Percentiles rank a stretch among this genome's conserved stretches.
These are phyloP conservation scores for Backusella morwellensis DNA, from an alignment of 192 early-diverging fungal species.

Conservation along the genomic window DNA sequence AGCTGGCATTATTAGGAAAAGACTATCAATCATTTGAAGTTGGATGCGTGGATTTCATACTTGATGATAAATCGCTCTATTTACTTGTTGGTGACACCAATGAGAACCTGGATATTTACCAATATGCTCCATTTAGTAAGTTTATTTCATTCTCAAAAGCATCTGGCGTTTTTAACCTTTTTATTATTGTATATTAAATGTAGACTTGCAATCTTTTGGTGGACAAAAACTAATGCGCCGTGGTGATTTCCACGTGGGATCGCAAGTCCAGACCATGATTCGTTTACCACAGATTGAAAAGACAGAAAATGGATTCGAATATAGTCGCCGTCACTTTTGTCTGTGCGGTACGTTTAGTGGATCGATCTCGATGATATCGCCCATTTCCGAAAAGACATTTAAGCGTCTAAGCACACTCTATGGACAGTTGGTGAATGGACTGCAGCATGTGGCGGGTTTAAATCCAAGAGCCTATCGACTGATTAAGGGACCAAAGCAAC, in stretches of 20 bases:
- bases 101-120: constrained; percentile 77
- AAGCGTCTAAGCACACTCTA: constrained; percentile 86
- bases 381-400: constrained; percentile 89
- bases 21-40: constrained; percentile 82
- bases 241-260: constrained; percentile 86
- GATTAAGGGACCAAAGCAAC: constrained; percentile 52
- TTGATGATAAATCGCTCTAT: constrained; percentile 68
- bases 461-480: constrained; percentile 85
- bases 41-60: constrained; percentile 70
- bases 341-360: constrained; percentile 69
- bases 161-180: background rate
- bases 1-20: constrained; percentile 83
- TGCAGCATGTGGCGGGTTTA: constrained; percentile 83
- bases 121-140: constrained; percentile 87
- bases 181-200: background rate
- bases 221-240: constrained; percentile 88
- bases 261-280: constrained; percentile 69
- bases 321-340: constrained; percentile 33
- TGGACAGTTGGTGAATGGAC: constrained; percentile 76
- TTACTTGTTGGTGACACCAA: constrained; percentile 85
- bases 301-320: constrained; percentile 35
- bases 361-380: constrained; percentile 60
- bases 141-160: background rate
- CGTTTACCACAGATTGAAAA: constrained; percentile 49
- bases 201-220: constrained; percentile 83